These are phyloP conservation scores for Boletus smithii DNA, from an alignment of 1,284 basidiomycete species.

Conservation along the genomic window DNA sequence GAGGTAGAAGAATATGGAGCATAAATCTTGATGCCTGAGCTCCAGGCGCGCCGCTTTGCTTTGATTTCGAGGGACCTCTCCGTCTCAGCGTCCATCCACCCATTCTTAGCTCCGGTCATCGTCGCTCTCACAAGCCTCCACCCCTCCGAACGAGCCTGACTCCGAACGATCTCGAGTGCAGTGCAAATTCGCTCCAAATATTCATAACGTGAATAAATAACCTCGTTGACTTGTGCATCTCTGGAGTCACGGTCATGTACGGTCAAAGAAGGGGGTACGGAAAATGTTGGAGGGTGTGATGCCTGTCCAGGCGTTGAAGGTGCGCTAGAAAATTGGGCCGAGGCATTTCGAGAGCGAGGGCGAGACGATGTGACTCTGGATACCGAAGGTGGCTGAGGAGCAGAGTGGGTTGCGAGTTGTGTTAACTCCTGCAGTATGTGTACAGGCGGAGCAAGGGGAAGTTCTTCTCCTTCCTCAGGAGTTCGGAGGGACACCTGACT, in stretches of 20 bases:
- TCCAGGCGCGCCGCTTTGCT: constrained; percentile 35
- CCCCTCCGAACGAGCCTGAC: constrained; percentile 29
- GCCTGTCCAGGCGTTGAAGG: background rate
- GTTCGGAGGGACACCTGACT: constrained; percentile 25
- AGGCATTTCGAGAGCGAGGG: constrained; percentile 25
- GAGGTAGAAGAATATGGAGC: constrained; percentile 20
- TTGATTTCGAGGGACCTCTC: constrained; percentile 27
- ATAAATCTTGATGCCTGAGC: constrained; percentile 31
- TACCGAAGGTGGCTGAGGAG: constrained; percentile 9
- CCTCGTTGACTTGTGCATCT: constrained; percentile 16
- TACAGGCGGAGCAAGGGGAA: constrained; percentile 10
- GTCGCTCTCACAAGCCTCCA: constrained; percentile 29
- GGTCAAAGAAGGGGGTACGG: background rate
- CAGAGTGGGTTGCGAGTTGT: background rate
- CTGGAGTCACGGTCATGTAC: background rate
- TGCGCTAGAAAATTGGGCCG: constrained; percentile 3
- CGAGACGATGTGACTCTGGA: constrained; percentile 25
- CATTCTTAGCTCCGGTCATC: constrained; percentile 17
- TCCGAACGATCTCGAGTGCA: constrained; percentile 28
- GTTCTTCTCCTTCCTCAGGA: constrained; percentile 25
- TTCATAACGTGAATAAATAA: constrained; percentile 13
- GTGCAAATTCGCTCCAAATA: constrained; percentile 19
- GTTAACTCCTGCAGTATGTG: background rate
- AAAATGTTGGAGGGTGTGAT: background rate
- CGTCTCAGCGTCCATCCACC: constrained; percentile 28